A percentile compares a stretch with the other conserved stretches of the same genome.
These are phyloP conservation scores for Komagataella ulmi DNA, from an alignment of 805 yeast species.

Conservation along the genomic window DNA sequence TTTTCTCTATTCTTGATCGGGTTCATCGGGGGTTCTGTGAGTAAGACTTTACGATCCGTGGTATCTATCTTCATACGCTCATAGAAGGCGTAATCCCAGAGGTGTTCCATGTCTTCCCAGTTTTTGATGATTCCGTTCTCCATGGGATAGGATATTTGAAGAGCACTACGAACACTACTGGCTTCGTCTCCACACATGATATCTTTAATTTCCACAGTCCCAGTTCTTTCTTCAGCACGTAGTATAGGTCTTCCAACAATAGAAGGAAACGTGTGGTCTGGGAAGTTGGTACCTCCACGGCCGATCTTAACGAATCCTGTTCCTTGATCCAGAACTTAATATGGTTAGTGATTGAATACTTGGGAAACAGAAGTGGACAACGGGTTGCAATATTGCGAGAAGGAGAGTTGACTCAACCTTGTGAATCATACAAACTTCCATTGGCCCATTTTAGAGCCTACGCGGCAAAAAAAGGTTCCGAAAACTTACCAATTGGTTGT, in stretches of 20 bases:
- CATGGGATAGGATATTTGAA: slow-evolving; percentile 96
- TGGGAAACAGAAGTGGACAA: not conserved
- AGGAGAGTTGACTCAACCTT: not conserved
- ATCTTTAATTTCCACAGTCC: slow-evolving; percentile 72
- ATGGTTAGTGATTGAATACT: not conserved
- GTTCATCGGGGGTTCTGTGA: slow-evolving; percentile 98
- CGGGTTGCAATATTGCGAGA: not conserved
- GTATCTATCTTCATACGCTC: slow-evolving; percentile 77
- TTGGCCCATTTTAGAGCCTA: not conserved
- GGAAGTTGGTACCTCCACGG: slow-evolving; percentile 92
- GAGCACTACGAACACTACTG: slow-evolving; percentile 72
- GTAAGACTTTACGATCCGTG: slow-evolving; percentile 61
- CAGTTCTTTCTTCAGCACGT: slow-evolving; percentile 88
- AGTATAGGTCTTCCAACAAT: slow-evolving; percentile 95
- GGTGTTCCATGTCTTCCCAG: slow-evolving; percentile 98
- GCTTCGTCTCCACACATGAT: slow-evolving; percentile 98
- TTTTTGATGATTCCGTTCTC: slow-evolving; percentile 94
- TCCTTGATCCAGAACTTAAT: slow-evolving; percentile 88
- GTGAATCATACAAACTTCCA: not conserved
- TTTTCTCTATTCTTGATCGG: slow-evolving; percentile 81
- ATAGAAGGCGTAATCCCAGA: slow-evolving; percentile 96
- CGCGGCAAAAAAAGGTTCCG: not conserved
- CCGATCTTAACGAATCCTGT: slow-evolving; percentile 98
- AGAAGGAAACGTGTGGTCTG: slow-evolving; percentile 93
- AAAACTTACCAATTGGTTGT: slow-evolving; percentile 16